phyloP scores from a whole-genome alignment of 2,329 filamentous ascomycete species.

The Xylariaceae sp. region DNA sequence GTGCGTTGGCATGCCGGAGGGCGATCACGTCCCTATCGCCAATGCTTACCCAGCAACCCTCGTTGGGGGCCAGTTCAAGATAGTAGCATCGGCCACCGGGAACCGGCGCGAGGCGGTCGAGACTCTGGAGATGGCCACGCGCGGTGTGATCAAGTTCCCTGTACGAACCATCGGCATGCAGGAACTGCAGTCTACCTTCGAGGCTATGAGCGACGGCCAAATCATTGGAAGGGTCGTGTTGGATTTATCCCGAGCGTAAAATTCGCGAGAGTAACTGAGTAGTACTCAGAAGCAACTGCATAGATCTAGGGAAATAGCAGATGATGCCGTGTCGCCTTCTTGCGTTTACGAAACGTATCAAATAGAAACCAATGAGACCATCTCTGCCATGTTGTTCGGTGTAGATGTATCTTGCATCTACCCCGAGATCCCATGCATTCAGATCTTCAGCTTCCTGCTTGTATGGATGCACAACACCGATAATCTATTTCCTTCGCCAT shows the following conservation, averaged over 20 bases:
- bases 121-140: conserved; percentile 16
- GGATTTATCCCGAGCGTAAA: conserved; percentile 12
- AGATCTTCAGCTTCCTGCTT: too few species aligned
- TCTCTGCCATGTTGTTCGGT: neutral
- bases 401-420: too few species aligned
- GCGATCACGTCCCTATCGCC: conserved; percentile 13
- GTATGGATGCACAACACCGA: too few species aligned
- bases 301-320: neutral
- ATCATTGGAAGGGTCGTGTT: conserved; percentile 17
- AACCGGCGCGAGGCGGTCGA: conserved; percentile 21
- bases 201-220: conserved; percentile 10
- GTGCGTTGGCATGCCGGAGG: conserved; percentile 20
- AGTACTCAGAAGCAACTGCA: neutral
- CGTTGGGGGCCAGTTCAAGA: conserved; percentile 5
- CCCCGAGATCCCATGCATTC: too few species aligned
- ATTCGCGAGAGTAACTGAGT: neutral
- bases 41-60: conserved; percentile 8
- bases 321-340: neutral
- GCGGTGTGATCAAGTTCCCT: conserved; percentile 16
- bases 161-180: conserved; percentile 15
- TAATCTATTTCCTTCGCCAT: too few species aligned
- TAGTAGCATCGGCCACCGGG: conserved; percentile 14
- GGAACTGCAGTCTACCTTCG: conserved; percentile 18
- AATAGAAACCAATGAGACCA: neutral
- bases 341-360: neutral